Percentiles rank a stretch among this genome's conserved stretches.
These are phyloP conservation scores for Catunica adiposa DNA, from an alignment of 2,329 filamentous ascomycete genomes.

Conservation along the genomic window DNA sequence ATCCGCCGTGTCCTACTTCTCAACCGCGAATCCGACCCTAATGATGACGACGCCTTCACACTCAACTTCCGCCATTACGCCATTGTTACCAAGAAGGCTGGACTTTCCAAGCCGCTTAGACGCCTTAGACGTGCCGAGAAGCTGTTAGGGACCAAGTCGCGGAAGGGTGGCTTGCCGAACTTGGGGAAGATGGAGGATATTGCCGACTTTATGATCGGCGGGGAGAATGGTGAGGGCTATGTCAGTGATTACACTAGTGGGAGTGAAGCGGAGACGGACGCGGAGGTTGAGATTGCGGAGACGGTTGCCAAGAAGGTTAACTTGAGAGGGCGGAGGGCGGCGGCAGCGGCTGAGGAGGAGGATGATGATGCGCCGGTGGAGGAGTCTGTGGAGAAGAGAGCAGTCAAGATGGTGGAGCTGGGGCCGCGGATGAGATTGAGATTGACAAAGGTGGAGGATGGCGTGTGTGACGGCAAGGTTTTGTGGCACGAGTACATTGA, in stretches of 20 bases:
- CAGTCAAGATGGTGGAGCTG: constrained; percentile 81
- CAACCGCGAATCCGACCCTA: constrained; percentile 53
- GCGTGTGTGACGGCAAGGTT: constrained; percentile 71
- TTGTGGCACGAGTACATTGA: constrained; percentile 96
- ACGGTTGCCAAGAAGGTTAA: constrained; percentile 43
- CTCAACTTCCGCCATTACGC: constrained; percentile 87
- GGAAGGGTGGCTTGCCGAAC: constrained; percentile 57
- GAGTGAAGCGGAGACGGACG: constrained; percentile 64
- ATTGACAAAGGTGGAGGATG: constrained; percentile 91
- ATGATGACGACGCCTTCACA: constrained; percentile 55
- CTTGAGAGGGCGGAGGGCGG: constrained; percentile 24
- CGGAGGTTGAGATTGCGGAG: constrained; percentile 75
- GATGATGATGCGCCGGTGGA: constrained; percentile 17
- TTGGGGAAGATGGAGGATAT: constrained; percentile 84
- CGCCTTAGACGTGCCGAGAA: constrained; percentile 76
- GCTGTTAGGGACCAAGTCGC: constrained; percentile 43
- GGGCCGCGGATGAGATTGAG: constrained; percentile 79
- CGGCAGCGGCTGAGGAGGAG: constrained; percentile 24
- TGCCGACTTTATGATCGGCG: constrained; percentile 82
- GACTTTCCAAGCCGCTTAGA: constrained; percentile 68
- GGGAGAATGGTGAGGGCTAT: constrained; percentile 61
- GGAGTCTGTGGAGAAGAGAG: constrained; percentile 59
- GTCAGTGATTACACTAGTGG: constrained; percentile 73
- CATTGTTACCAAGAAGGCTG: constrained; percentile 76
- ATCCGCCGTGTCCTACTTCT: constrained; percentile 82